Conservation (phyloP, 495 filamentous ascomycete species). For the Hyaloscypha variabilis region DNA sequence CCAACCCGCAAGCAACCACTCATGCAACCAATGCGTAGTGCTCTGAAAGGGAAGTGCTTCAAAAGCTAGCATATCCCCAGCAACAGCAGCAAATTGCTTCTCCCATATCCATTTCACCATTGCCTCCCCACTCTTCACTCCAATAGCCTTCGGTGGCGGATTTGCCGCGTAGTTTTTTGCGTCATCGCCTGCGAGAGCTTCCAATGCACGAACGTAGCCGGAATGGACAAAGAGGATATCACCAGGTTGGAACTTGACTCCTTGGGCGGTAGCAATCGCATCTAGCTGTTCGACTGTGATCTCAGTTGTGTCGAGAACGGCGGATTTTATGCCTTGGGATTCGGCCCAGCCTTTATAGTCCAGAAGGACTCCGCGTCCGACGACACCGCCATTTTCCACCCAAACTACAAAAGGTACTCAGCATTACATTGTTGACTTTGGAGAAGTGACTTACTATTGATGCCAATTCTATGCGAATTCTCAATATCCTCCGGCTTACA, state of each 20-base stretch:
- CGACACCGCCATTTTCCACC: constrained; percentile 38
- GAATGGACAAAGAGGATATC: constrained; percentile 60
- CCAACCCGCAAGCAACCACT: constrained; percentile 58
- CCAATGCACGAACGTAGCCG: constrained; percentile 50
- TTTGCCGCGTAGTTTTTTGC: constrained; percentile 36
- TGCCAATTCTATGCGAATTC: constrained; percentile 34
- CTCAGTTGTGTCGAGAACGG: constrained; percentile 40
- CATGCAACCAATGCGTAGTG: constrained; percentile 43
- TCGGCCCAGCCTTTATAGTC: constrained; percentile 36
- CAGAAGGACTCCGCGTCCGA: constrained; percentile 60
- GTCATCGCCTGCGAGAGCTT: constrained; percentile 36
- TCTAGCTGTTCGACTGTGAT: constrained; percentile 47
- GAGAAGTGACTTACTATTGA: constrained; percentile 26
- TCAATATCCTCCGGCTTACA: constrained; percentile 41
- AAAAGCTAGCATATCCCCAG: constrained; percentile 50
- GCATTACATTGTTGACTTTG: constrained; percentile 4
- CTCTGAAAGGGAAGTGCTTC: constrained; percentile 43
- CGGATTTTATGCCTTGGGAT: constrained; percentile 39
- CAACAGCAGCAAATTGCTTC: constrained; percentile 51
- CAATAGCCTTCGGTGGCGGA: constrained; percentile 39
- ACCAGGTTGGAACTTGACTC: constrained; percentile 42
- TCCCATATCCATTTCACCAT: constrained; percentile 45
- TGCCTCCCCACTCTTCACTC: constrained; percentile 46
- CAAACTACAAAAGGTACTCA: constrained; percentile 21
- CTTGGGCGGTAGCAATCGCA: constrained; percentile 39